These are phyloP conservation scores for Pelargonium citronellum DNA, from an alignment of 441 rosid genomes.

Conservation along the genomic window DNA sequence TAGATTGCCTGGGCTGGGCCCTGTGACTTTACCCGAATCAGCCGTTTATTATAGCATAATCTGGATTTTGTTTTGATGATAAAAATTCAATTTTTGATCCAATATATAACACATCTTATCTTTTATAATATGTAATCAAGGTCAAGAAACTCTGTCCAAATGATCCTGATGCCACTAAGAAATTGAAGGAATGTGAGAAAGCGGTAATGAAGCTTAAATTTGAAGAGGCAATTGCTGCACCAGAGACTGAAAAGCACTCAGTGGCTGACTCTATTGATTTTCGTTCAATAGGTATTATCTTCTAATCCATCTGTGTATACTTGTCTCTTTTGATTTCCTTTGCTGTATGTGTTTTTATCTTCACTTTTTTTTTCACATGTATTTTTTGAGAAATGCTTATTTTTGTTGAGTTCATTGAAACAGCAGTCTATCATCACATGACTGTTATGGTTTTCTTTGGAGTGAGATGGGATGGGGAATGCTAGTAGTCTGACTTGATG, in stretches of 20 bases:
- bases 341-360: not conserved
- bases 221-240: slow-evolving; percentile 88
- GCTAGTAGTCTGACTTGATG: not conserved
- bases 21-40: no score
- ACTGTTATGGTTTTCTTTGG: no score
- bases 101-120: no score
- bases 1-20: no score
- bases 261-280: slow-evolving; percentile 83
- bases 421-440: not conserved
- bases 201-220: slow-evolving; percentile 88
- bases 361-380: not conserved
- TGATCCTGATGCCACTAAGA: slow-evolving; percentile 87
- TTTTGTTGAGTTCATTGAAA: not conserved
- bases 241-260: slow-evolving; percentile 58
- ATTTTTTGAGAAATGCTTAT: not conserved
- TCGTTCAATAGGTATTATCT: slow-evolving; percentile 54
- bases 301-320: not conserved
- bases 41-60: no score
- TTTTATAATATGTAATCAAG: slow-evolving; percentile 29
- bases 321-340: not conserved
- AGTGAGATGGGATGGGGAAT: no score
- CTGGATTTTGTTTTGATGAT: no score
- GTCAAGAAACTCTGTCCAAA: slow-evolving; percentile 77
- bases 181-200: slow-evolving; percentile 86
- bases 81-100: no score